Evolutionary conservation across 257 asterid genomes (phyloP), one percentile per base, ranked within the genome.

Genomic region (Leonotis leonurus): DNA sequence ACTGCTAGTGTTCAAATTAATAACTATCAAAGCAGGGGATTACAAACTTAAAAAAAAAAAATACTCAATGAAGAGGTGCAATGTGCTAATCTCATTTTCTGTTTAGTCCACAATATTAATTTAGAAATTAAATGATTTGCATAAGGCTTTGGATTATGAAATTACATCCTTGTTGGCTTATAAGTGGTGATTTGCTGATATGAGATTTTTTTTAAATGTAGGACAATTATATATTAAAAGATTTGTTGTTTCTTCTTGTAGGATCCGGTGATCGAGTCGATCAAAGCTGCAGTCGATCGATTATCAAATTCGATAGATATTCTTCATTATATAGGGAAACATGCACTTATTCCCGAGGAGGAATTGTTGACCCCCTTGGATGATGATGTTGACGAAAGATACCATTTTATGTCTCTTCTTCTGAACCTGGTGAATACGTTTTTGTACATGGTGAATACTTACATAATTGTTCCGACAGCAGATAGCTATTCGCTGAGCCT

Each of bases 381-480:
- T 6, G 77, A 84, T 40, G 71, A 68, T 14, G 64, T 21, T 40
- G 77, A 62, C 9, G 80, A 68, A 49, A 75, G 75, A 64, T 81
- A 84, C 58, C 85, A 84, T 56, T 69, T 77, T 68, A 75, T 72
- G 81, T 85, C 94, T 40, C 88, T 85, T 57, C 65, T 85, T 27
- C 67, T 85, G 26, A 85, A 85, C 83, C 70, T 83, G 64, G 83
- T 70, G 6, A 85, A 77, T 10, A 77, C 90, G 26, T 85, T 83
- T 67, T 56, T 85, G 10, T 85, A 83, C 79, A 85, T 85, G 94
- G 84, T 78, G 56, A 85, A 83, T 43, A 76, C 94, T 0, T 83
- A 85, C 33, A 85, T 85, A 30, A 72, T 85, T 1, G 94, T 85
- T 55, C 94, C 94, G 27, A 85, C 94, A 16, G 94, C 94, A 5